Conservation (phyloP, 495 filamentous ascomycete species). For the Sordaria brevicollis region DNA sequence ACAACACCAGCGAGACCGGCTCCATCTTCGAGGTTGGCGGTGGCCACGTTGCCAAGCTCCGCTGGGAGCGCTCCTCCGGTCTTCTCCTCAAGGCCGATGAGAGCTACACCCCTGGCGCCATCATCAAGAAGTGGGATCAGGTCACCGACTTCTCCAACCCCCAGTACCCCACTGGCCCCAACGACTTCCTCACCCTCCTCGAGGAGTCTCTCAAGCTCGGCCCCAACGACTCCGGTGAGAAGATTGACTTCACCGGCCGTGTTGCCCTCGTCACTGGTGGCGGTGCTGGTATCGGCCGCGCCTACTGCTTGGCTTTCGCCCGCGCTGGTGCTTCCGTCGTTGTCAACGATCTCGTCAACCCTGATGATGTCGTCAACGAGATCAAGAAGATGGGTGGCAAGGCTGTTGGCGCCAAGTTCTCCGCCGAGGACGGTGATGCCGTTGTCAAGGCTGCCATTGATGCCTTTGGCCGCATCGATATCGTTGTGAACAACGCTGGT, state of each 20-base stretch:
- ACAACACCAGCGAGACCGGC: slow-evolving; percentile 75
- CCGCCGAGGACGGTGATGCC: slow-evolving; percentile 84
- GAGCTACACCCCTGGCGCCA: slow-evolving; percentile 75
- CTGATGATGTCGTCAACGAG: slow-evolving; percentile 85
- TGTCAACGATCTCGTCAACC: slow-evolving; percentile 90
- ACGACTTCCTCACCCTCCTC: slow-evolving; percentile 79
- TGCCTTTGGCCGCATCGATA: slow-evolving; percentile 85
- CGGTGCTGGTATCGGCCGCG: slow-evolving; percentile 84
- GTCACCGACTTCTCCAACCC: slow-evolving; percentile 81
- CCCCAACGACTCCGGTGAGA: slow-evolving; percentile 62
- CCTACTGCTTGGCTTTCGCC: slow-evolving; percentile 86
- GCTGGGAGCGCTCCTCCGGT: slow-evolving; percentile 93
- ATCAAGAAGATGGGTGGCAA: slow-evolving; percentile 84
- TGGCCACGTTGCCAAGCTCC: slow-evolving; percentile 83
- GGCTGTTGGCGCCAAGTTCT: slow-evolving; percentile 88
- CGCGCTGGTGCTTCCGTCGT: slow-evolving; percentile 83
- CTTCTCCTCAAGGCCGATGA: slow-evolving; percentile 83
- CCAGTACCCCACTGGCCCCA: slow-evolving; percentile 74
- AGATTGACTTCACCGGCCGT: slow-evolving; percentile 78
- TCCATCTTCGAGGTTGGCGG: slow-evolving; percentile 90
- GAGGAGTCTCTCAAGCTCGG: slow-evolving; percentile 76
- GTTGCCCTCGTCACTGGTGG: slow-evolving; percentile 91
- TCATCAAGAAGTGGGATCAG: slow-evolving; percentile 80
- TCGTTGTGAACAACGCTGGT: slow-evolving; percentile 94
- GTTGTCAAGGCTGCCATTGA: slow-evolving; percentile 92